Evolutionary conservation across 176 grass and related monocot species (phyloP).

Genomic region (Saccharum spontaneum): DNA sequence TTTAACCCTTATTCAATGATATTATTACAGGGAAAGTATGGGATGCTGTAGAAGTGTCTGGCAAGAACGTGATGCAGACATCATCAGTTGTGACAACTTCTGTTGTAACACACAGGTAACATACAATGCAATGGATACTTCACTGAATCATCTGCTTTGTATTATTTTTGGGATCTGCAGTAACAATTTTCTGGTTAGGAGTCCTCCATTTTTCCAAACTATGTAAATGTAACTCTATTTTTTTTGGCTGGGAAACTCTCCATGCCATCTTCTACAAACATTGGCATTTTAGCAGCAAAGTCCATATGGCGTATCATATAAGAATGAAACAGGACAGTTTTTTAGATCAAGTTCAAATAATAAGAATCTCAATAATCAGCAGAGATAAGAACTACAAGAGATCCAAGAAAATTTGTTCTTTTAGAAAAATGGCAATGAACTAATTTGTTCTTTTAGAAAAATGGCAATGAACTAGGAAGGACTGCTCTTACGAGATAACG

Average conservation of each 20-base stretch:
- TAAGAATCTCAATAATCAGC: not conserved
- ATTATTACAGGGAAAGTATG: constrained; percentile 66
- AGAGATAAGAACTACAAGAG: not conserved
- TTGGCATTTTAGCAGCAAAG: not conserved
- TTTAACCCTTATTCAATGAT: constrained; percentile 7
- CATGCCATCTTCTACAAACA: not conserved
- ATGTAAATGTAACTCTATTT: not conserved
- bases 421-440: not conserved
- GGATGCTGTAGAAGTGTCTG: constrained; percentile 86
- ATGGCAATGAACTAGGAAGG: not conserved
- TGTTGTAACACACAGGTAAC: constrained; percentile 85
- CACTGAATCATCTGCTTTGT: not conserved
- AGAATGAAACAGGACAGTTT: not conserved
- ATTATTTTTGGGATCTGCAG: not conserved
- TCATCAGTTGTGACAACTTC: constrained; percentile 87
- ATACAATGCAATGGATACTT: not conserved
- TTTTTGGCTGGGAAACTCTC: not conserved
- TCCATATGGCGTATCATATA: not conserved
- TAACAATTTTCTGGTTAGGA: not conserved
- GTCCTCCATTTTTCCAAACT: not conserved
- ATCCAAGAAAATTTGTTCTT: not conserved
- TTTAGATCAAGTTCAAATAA: not conserved
- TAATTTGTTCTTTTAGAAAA: not conserved
- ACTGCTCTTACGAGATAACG: not conserved
- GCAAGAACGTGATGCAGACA: constrained; percentile 91